Conservation (phyloP, 345 rosid species). For the Rhodomyrtus tomentosa region DNA sequence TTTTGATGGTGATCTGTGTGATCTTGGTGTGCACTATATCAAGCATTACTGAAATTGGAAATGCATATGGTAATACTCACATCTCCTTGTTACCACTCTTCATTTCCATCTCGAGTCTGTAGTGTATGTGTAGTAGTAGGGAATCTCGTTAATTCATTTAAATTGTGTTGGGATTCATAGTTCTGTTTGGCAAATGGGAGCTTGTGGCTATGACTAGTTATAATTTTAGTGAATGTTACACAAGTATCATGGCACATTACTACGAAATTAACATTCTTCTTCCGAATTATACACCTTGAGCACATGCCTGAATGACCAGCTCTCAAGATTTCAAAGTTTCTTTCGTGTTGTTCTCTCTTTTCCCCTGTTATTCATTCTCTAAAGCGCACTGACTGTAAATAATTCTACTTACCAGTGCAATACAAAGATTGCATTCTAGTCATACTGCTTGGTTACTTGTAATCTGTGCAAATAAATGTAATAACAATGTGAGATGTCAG, state of each 20-base stretch:
- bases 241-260: neutral
- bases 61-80: constrained; percentile 80
- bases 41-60: constrained; percentile 85
- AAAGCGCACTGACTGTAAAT: neutral
- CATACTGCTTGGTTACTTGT: neutral
- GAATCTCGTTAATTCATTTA: neutral
- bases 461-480: neutral
- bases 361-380: neutral
- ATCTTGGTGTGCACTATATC: constrained; percentile 71
- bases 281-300: neutral
- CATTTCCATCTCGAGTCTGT: neutral
- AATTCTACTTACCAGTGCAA: neutral
- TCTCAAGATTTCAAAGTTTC: neutral
- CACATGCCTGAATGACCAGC: neutral
- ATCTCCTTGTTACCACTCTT: neutral
- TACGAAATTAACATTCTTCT: neutral
- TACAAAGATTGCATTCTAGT: neutral
- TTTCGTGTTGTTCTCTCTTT: neutral
- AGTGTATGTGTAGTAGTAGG: neutral
- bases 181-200: neutral
- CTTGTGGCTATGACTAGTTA: neutral
- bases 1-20: constrained; percentile 78
- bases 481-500: neutral
- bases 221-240: neutral
- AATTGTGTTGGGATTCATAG: neutral